A percentile compares a stretch with the other conserved stretches of the same genome.
Conservation (phyloP, 1,139 yeast genomes). For the Hyphopichia khmerensis region DNA sequence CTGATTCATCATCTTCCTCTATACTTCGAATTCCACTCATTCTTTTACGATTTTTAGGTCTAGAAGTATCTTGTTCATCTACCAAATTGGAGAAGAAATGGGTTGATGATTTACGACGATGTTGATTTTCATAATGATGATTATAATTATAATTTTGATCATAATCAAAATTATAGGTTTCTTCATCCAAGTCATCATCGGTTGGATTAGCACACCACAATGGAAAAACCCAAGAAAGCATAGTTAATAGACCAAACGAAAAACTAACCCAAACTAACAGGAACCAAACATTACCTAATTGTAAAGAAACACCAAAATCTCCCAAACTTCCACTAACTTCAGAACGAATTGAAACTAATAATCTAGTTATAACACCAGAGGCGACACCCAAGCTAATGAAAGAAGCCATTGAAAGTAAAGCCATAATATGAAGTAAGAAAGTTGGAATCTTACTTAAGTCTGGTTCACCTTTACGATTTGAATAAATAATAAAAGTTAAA, state of each 20-base stretch:
- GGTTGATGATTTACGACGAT: slow-evolving; percentile 1
- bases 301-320: slow-evolving; percentile 44
- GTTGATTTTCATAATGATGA: slow-evolving; percentile 1
- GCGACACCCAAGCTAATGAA: slow-evolving; percentile 30
- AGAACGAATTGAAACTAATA: slow-evolving; percentile 20
- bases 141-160: slow-evolving; percentile 2
- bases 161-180: slow-evolving; percentile 10
- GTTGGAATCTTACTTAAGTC: slow-evolving; percentile 31
- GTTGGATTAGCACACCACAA: slow-evolving; percentile 47
- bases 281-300: slow-evolving; percentile 43
- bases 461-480: slow-evolving; percentile 26
- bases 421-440: slow-evolving; percentile 29
- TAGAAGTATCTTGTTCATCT: background rate
- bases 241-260: slow-evolving; percentile 21
- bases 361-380: slow-evolving; percentile 23
- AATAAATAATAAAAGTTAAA: slow-evolving; percentile 33
- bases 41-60: slow-evolving; percentile 1
- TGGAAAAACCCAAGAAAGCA: slow-evolving; percentile 39
- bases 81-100: background rate
- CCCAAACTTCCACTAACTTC: slow-evolving; percentile 36
- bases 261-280: slow-evolving; percentile 38
- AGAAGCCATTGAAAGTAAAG: slow-evolving; percentile 32
- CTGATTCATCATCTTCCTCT: background rate
- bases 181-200: slow-evolving; percentile 20
- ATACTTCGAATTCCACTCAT: slow-evolving; percentile 2